Evolutionary conservation across 768 basidiomycete genomes (phyloP), one percentile per base, ranked within the genome.

Genomic region (Candolleomyces efflorescens): DNA sequence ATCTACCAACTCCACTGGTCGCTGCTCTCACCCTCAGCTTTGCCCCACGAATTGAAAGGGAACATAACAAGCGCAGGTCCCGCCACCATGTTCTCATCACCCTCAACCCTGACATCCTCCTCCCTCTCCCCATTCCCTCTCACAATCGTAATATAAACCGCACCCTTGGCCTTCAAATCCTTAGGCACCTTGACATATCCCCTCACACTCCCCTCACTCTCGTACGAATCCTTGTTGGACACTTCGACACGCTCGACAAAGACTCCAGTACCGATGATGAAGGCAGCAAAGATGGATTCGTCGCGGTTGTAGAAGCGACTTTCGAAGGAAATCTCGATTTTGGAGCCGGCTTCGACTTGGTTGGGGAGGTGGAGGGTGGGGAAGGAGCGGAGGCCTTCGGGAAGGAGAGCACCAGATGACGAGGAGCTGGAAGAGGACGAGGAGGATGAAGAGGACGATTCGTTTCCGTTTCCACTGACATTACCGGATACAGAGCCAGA

Each of bases 1-100:
- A n/a, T 32, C 32, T 32, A 24, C 46, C 46, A 48, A 18, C 10
- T 20, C 46, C 46, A 48, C 46, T 20, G 13, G 15, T 51, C 27
- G 10, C 36, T 12, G 13, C 49, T 26, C 49, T 51, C 49, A 27
- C 11, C 49, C 11, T 59, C 57, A 12, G 54, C 54, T 26, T 62
- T 50, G 17, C 61, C 66, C 38, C 63, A 54, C 15, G 51, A 53
- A 36, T 71, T 69, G 52, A 68, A 79, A 26, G 67, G 65, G 64
- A 82, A 77, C 43, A 64, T 64, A 26, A 80, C 62, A 62, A 85
- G 73, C 17, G 77, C 72, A 9, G 82, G 83, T 2, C 86, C 86
- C 38, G 84, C 85, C 38, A 88, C 68, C 24, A 78, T 82, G 58
- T 70, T 80, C 27, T 74, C 73, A 56, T 84, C 82, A 27, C 67